Evolutionary conservation across 1,284 basidiomycete genomes (phyloP).

Genomic region (Tilletiopsis washingtonensis): DNA sequence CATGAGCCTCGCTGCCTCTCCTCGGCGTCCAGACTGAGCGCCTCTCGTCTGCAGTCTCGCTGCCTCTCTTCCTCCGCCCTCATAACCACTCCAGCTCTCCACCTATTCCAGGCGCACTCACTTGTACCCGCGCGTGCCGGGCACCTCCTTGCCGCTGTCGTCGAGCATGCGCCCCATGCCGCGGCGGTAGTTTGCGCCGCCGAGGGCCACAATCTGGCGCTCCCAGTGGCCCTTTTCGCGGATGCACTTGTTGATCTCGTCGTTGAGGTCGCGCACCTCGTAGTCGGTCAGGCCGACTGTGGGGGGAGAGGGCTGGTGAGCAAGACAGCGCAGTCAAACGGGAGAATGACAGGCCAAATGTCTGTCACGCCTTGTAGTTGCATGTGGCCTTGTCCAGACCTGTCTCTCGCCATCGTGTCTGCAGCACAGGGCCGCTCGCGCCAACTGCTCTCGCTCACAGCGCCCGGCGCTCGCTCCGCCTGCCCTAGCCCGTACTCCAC

Average conservation of each 20-base stretch:
- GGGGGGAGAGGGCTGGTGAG: not conserved
- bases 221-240: conserved; percentile 96
- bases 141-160: conserved; percentile 79
- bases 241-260: conserved; percentile 93
- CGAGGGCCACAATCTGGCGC: conserved; percentile 86
- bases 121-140: conserved; percentile 98
- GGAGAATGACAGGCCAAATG: no score
- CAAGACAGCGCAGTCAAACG: not conserved
- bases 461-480: no score
- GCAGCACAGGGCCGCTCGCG: no score
- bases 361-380: no score
- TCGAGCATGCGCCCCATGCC: conserved; percentile 83
- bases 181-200: conserved; percentile 90
- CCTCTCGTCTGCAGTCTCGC: no score
- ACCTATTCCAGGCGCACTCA: conserved; percentile 52
- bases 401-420: not conserved
- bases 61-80: not conserved
- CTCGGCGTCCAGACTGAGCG: no score
- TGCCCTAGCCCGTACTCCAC: no score
- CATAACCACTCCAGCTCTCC: not conserved
- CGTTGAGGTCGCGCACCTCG: conserved; percentile 90
- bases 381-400: no score
- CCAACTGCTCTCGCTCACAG: no score
- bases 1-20: no score
- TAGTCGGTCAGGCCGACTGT: conserved; percentile 86